Percentiles rank a stretch among this genome's conserved stretches.
These are phyloP conservation scores for Wilcoxina mikolae DNA, from an alignment of 495 filamentous ascomycete genomes.

Conservation along the genomic window DNA sequence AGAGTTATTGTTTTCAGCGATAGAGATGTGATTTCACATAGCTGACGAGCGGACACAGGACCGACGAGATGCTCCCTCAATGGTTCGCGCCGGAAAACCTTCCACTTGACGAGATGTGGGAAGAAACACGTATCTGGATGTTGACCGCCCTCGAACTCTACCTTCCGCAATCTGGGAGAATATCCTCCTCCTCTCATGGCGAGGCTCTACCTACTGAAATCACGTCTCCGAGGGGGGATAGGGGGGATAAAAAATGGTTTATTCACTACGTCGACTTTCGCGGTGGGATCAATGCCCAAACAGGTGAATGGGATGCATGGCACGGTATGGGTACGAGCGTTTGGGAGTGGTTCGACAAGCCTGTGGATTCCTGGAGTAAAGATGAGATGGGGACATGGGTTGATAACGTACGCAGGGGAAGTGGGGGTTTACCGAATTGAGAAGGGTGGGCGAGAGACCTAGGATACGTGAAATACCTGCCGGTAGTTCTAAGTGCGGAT, in stretches of 20 bases:
- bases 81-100: conserved; percentile 19
- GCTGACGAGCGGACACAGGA: conserved; percentile 9
- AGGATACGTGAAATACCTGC: too few species aligned
- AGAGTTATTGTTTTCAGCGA: conserved; percentile 13
- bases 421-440: too few species aligned
- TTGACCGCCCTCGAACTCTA: conserved; percentile 13
- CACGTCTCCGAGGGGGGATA: neutral
- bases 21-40: neutral
- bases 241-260: conserved; percentile 11
- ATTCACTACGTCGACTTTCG: conserved; percentile 21
- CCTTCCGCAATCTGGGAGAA: conserved; percentile 8
- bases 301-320: conserved; percentile 21
- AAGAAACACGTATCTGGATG: conserved; percentile 22
- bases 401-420: too few species aligned
- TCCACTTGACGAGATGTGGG: conserved; percentile 25
- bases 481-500: too few species aligned
- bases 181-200: neutral
- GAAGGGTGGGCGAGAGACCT: too few species aligned
- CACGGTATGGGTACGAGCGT: conserved; percentile 22
- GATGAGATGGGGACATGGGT: conserved; percentile 19
- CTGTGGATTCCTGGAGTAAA: conserved; percentile 10
- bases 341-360: conserved; percentile 16
- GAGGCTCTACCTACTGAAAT: neutral
- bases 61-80: conserved; percentile 26
- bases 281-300: conserved; percentile 17